These are phyloP conservation scores for Sugiyamaella castrensis DNA, from an alignment of 1,139 yeast species.

Conservation along the genomic window DNA sequence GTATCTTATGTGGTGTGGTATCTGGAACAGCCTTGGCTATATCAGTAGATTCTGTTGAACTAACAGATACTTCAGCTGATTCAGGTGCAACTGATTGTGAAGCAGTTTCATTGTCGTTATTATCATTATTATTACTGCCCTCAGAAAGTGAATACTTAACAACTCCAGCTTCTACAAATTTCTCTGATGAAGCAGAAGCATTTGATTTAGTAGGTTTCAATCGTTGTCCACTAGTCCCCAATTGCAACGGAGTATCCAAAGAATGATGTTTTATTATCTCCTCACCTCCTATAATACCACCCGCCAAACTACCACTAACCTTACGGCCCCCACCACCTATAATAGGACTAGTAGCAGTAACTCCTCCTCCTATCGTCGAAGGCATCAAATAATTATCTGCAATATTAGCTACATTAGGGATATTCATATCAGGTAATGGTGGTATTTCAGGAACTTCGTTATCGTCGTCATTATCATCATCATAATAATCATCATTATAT, in stretches of 20 bases:
- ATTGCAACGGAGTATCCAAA: slow-evolving; percentile 19
- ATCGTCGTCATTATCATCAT: slow-evolving; percentile 26
- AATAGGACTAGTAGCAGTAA: not conserved
- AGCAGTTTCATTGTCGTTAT: slow-evolving; percentile 17
- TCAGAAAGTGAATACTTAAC: slow-evolving; percentile 18
- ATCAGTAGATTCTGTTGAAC: not conserved
- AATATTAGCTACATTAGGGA: slow-evolving; percentile 27
- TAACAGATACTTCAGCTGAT: not conserved
- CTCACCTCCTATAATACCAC: no score
- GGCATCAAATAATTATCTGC: slow-evolving; percentile 2
- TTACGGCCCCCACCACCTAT: not conserved
- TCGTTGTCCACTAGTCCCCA: slow-evolving; percentile 20
- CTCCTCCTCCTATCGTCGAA: not conserved
- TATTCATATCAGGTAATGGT: slow-evolving; percentile 15
- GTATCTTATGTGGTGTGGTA: not conserved
- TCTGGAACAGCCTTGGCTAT: not conserved
- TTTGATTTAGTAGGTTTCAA: slow-evolving; percentile 18
- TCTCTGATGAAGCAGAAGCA: slow-evolving; percentile 17
- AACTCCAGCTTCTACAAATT: slow-evolving; percentile 24
- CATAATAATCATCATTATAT: slow-evolving; percentile 23
- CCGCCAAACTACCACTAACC: no score
- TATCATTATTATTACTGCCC: slow-evolving; percentile 12
- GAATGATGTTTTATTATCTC: no score
- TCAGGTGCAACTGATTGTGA: not conserved
- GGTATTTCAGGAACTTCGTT: slow-evolving; percentile 27